phyloP scores from a whole-genome alignment of 768 basidiomycete genomes.

The Suillus ampliporus region DNA sequence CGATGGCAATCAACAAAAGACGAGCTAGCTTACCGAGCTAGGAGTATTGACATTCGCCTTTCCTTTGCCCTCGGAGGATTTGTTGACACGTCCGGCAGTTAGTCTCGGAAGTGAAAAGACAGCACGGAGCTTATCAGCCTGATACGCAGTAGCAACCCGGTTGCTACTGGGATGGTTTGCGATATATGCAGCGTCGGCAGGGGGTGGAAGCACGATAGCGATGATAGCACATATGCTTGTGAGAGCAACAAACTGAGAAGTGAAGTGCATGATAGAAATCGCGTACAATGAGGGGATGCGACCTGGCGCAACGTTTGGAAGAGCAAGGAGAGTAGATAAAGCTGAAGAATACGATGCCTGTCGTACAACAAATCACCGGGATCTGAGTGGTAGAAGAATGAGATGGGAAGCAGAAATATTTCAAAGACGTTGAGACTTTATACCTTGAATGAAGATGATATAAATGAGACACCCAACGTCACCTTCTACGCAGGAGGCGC shows the following conservation, averaged over 20 bases:
- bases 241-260: conserved; percentile 51
- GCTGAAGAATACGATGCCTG: background rate
- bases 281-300: conserved; percentile 21
- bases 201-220: conserved; percentile 44
- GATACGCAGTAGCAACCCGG: background rate
- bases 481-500: background rate
- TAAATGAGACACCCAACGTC: background rate
- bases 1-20: background rate
- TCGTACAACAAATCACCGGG: conserved; percentile 55
- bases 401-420: conserved; percentile 38
- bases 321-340: background rate
- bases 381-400: conserved; percentile 47
- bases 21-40: background rate
- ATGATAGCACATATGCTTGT: conserved; percentile 53
- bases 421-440: background rate
- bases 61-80: background rate
- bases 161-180: conserved; percentile 21
- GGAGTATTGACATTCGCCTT: background rate
- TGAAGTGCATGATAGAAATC: conserved; percentile 53
- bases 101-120: background rate
- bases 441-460: background rate
- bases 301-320: conserved; percentile 17
- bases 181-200: conserved; percentile 48
- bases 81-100: background rate
- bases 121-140: background rate